A percentile compares a stretch with the other conserved stretches of the same genome.
Conservation (phyloP, 495 filamentous ascomycete species). For the Neurospora sp. region DNA sequence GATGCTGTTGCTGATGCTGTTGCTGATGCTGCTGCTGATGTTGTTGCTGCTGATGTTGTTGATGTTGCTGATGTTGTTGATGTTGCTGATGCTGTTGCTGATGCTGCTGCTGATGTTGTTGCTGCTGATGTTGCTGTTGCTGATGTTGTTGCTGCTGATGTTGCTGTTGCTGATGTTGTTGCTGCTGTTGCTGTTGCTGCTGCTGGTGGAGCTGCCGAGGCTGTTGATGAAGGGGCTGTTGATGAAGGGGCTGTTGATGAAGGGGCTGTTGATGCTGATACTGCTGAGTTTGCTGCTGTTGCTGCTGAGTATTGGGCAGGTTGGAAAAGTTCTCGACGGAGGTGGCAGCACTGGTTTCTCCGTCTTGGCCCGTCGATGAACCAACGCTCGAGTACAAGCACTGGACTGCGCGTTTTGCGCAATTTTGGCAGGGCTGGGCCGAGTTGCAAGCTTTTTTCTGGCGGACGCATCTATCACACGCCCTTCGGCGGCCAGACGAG, state of each 20-base stretch:
- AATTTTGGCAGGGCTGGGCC: slow-evolving; percentile 20
- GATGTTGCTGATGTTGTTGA: neutral
- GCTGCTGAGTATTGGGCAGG: neutral
- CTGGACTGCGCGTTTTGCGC: slow-evolving; percentile 12
- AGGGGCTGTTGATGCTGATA: neutral
- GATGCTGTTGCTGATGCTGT: neutral
- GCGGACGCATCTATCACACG: slow-evolving; percentile 23
- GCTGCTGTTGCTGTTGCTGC: neutral
- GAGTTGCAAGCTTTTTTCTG: slow-evolving; percentile 26
- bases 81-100: neutral
- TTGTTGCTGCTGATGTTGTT: neutral
- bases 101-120: neutral
- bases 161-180: neutral
- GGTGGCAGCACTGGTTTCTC: neutral
- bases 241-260: neutral
- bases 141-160: neutral
- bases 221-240: neutral
- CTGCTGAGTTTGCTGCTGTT: neutral
- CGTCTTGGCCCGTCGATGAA: neutral
- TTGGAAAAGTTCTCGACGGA: neutral
- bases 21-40: neutral
- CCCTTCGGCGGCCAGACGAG: slow-evolving; percentile 14
- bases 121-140: neutral
- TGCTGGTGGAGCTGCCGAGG: neutral
- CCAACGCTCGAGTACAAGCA: slow-evolving; percentile 15